These are phyloP conservation scores for Picea mariana DNA, from an alignment of 83 land plant genomes.

Conservation along the genomic window DNA sequence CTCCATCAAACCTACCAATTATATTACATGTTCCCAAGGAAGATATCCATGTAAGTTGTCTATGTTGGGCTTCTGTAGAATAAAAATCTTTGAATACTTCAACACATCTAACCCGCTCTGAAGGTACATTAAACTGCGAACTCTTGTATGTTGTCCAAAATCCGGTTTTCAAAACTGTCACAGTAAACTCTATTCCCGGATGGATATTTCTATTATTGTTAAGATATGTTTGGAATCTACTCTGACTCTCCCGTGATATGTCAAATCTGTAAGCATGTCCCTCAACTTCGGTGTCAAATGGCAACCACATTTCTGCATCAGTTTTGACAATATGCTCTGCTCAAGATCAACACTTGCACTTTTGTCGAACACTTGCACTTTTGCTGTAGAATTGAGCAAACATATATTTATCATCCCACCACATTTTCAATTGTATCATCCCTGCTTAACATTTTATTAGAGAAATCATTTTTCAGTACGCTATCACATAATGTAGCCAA, in stretches of 20 bases:
- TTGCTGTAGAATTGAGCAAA: constrained; percentile 34
- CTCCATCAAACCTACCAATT: too few species aligned
- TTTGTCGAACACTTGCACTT: constrained; percentile 43
- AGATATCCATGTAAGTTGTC: too few species aligned
- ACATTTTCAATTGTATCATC: constrained; percentile 94
- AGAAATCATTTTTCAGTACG: constrained; percentile 52
- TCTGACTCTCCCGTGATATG: constrained; percentile 74
- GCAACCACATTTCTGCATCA: constrained; percentile 94
- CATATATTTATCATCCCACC: constrained; percentile 32
- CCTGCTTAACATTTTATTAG: constrained; percentile 76
- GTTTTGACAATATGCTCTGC: constrained; percentile 80
- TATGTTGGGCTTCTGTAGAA: too few species aligned
- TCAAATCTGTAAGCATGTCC: constrained; percentile 91
- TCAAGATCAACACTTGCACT: constrained; percentile 77
- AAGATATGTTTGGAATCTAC: constrained; percentile 33
- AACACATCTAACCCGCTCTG: constrained; percentile 92
- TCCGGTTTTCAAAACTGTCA: constrained; percentile 26
- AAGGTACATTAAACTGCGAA: constrained; percentile 57
- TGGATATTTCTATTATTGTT: constrained; percentile 24
- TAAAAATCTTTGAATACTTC: too few species aligned
- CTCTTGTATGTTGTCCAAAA: constrained; percentile 6
- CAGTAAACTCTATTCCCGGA: constrained; percentile 35
- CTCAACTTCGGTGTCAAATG: constrained; percentile 95
- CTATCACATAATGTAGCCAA: constrained; percentile 90
- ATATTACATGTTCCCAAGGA: too few species aligned